A percentile compares a stretch with the other conserved stretches of the same genome.
Conservation (phyloP, 1,139 yeast species). For the Wickerhamiella pararugosa region DNA sequence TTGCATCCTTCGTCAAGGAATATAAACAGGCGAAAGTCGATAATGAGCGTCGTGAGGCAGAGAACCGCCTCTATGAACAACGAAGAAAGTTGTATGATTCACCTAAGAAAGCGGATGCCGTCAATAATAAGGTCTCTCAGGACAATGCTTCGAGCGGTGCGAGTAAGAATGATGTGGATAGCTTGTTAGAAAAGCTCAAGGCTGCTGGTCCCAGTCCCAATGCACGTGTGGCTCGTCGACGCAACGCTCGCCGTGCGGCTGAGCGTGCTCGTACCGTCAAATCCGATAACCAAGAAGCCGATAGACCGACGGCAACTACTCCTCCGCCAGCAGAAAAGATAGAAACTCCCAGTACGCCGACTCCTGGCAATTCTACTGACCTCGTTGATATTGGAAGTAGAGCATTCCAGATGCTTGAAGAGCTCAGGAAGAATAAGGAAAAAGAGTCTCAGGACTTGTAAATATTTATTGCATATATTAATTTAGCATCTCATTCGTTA, state of each 20-base stretch:
- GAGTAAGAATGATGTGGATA: constrained; percentile 38
- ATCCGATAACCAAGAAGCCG: neutral
- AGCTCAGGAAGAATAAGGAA: constrained; percentile 27
- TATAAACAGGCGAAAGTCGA: constrained; percentile 67
- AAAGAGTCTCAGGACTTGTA: neutral
- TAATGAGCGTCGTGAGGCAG: constrained; percentile 67
- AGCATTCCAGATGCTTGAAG: constrained; percentile 45
- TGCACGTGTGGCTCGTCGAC: constrained; percentile 63
- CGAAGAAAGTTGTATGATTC: constrained; percentile 35
- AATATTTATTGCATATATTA: constrained; percentile 2
- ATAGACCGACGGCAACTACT: neutral
- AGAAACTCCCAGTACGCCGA: constrained; percentile 17
- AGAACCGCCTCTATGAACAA: constrained; percentile 57
- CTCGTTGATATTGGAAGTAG: constrained; percentile 38
- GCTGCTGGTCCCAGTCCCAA: constrained; percentile 64
- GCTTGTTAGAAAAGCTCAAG: constrained; percentile 52
- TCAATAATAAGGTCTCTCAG: constrained; percentile 1
- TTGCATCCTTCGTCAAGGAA: constrained; percentile 56
- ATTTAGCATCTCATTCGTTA: no score
- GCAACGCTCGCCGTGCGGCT: constrained; percentile 50
- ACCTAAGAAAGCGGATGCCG: constrained; percentile 20
- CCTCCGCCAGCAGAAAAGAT: neutral
- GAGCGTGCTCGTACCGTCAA: neutral
- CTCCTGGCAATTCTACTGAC: constrained; percentile 22
- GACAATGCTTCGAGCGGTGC: constrained; percentile 3